phyloP scores from a whole-genome alignment of 2,329 filamentous ascomycete genomes.

The Gliomastix tumulicola region DNA sequence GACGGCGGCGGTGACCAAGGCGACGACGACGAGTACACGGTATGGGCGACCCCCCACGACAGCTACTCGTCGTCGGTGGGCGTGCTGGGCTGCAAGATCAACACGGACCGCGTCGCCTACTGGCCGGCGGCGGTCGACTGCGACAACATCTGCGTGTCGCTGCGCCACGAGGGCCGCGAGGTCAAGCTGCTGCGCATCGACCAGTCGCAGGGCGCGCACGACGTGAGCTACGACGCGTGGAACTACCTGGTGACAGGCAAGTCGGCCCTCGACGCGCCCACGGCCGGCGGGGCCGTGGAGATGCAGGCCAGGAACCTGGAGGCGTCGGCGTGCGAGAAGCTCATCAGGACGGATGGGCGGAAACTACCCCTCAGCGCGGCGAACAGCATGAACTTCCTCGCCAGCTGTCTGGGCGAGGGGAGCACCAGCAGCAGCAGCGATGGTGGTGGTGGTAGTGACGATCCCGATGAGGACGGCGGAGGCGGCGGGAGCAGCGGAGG shows the following conservation, averaged over 20 bases:
- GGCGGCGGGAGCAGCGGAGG: no score
- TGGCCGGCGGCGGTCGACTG: conserved; percentile 50
- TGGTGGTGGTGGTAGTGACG: no score
- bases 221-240: conserved; percentile 56
- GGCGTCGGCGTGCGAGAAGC: conserved; percentile 34
- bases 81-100: conserved; percentile 53
- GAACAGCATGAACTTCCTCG: conserved; percentile 47
- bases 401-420: conserved; percentile 30
- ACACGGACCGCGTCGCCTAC: conserved; percentile 55
- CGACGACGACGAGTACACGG: no score
- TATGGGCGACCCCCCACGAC: conserved; percentile 45
- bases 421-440: no score
- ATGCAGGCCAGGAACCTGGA: conserved; percentile 39
- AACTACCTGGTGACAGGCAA: conserved; percentile 48
- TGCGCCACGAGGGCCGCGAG: conserved; percentile 38
- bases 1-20: no score
- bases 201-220: conserved; percentile 47
- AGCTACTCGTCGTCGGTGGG: conserved; percentile 51
- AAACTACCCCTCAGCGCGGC: conserved; percentile 36
- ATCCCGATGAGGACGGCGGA: no score
- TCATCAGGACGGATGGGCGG: conserved; percentile 35
- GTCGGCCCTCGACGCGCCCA: conserved; percentile 35
- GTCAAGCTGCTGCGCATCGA: conserved; percentile 55
- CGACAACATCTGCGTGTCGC: conserved; percentile 46
- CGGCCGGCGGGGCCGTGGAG: conserved; percentile 36